Conservation (phyloP, 2,329 filamentous ascomycete species). For the Diaporthe sp. region DNA sequence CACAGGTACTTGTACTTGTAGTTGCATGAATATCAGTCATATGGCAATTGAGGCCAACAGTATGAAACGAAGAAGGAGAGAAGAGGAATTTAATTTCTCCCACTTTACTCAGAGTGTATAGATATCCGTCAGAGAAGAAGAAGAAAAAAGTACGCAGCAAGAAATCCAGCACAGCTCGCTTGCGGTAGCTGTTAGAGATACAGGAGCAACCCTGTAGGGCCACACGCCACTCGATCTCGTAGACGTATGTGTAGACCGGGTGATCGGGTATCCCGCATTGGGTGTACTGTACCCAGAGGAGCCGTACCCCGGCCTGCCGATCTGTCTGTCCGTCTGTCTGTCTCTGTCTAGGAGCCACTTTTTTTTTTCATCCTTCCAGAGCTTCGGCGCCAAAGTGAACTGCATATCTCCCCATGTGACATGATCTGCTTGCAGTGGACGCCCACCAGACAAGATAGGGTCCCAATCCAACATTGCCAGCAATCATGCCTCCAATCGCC, state of each 20-base stretch:
- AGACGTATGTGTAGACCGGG: background rate
- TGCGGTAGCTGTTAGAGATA: background rate
- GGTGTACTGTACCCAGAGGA: background rate
- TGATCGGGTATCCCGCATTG: background rate
- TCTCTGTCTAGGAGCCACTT: constrained; percentile 19
- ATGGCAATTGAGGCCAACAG: background rate
- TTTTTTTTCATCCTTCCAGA: background rate
- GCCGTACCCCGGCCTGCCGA: background rate
- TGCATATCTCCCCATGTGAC: background rate
- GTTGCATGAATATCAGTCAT: background rate
- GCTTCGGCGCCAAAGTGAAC: background rate
- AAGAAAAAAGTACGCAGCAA: background rate
- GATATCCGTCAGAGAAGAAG: too few species aligned
- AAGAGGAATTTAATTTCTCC: too few species aligned
- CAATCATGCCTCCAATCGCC: constrained; percentile 23
- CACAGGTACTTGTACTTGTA: background rate
- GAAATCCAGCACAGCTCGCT: background rate
- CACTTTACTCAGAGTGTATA: too few species aligned
- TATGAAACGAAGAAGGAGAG: background rate
- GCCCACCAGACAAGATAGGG: background rate
- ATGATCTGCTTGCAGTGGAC: constrained; percentile 2
- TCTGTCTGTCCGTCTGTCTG: background rate
- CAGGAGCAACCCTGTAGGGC: constrained; percentile 2
- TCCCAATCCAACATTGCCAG: background rate
- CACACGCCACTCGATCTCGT: background rate